Percentiles rank a stretch among this genome's conserved stretches.
Evolutionary conservation across 2,329 filamentous ascomycete genomes (phyloP).

Genomic region (Epichloe coenophiala): DNA sequence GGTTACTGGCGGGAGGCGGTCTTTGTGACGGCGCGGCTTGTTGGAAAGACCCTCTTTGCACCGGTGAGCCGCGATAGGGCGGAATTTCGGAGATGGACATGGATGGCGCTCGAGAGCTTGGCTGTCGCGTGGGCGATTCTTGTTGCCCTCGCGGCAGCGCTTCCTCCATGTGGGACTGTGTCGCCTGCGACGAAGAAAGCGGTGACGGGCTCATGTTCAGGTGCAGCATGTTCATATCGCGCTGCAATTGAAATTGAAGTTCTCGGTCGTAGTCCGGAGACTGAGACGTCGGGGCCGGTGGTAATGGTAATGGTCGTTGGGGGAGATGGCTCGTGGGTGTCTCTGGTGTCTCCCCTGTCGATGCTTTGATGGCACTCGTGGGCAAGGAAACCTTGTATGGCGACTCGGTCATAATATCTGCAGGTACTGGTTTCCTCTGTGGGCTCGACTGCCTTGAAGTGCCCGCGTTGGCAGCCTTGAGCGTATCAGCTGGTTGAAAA

Average conservation of each 20-base stretch:
- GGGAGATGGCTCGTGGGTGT: conserved; percentile 26
- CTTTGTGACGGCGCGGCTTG: conserved; percentile 13
- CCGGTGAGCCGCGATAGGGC: conserved; percentile 31
- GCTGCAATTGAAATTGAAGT: conserved; percentile 49
- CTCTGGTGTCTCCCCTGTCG: conserved; percentile 22
- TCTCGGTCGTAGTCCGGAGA: conserved; percentile 48
- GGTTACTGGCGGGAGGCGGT: conserved; percentile 4
- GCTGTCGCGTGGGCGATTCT: conserved; percentile 8
- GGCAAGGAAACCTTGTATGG: conserved; percentile 49
- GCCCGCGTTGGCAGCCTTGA: conserved; percentile 35
- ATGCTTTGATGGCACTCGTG: conserved; percentile 21
- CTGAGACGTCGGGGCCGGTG: conserved; percentile 31
- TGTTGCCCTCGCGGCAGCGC: conserved; percentile 10
- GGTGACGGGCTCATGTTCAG: conserved; percentile 18
- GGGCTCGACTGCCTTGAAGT: conserved; percentile 47
- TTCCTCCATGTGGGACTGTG: conserved; percentile 4
- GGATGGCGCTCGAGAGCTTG: conserved; percentile 21
- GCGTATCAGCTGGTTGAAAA: conserved; percentile 35
- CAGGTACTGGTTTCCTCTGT: conserved; percentile 39
- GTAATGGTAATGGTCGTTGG: conserved; percentile 34
- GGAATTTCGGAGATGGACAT: conserved; percentile 42
- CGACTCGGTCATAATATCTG: conserved; percentile 24
- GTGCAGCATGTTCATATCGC: conserved; percentile 45
- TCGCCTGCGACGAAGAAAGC: conserved; percentile 1
- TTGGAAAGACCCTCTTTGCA: conserved; percentile 17